Percentiles rank a stretch among this genome's conserved stretches.
phyloP scores from a whole-genome alignment of 2,329 filamentous ascomycete genomes.

The Ceratocystis diversiconidia region DNA sequence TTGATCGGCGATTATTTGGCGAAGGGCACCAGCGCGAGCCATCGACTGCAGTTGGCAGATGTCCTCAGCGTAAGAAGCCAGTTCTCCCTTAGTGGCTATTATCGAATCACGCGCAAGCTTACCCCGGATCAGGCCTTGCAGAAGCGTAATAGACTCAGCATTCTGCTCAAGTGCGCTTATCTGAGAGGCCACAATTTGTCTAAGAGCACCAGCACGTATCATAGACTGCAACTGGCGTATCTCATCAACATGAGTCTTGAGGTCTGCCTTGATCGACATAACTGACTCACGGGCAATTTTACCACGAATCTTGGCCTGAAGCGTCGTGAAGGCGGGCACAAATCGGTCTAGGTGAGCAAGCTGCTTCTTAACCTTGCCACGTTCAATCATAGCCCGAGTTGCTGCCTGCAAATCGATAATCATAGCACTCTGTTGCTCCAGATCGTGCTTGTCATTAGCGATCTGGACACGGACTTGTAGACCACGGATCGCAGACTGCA shows the following conservation, averaged over 20 bases:
- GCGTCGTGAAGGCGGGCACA: constrained; percentile 23
- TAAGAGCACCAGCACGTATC: constrained; percentile 40
- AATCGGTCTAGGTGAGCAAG: constrained; percentile 54
- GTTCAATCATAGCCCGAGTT: constrained; percentile 62
- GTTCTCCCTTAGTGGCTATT: constrained; percentile 33
- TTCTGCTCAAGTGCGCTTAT: constrained; percentile 35
- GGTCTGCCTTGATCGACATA: constrained; percentile 32
- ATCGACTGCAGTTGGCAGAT: constrained; percentile 37
- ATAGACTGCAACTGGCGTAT: constrained; percentile 37
- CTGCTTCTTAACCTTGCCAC: constrained; percentile 57
- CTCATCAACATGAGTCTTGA: constrained; percentile 30
- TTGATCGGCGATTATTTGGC: constrained; percentile 35
- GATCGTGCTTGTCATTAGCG: constrained; percentile 38
- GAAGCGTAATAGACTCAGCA: constrained; percentile 32
- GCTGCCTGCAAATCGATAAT: constrained; percentile 61
- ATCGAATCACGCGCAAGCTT: constrained; percentile 34
- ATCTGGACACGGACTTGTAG: constrained; percentile 42
- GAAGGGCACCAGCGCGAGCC: constrained; percentile 40
- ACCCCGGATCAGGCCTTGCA: constrained; percentile 33
- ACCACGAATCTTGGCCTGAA: constrained; percentile 52
- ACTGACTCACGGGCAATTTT: constrained; percentile 34
- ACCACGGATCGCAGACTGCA: constrained; percentile 48
- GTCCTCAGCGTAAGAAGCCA: constrained; percentile 31
- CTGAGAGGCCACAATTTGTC: constrained; percentile 35
- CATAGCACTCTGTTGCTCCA: constrained; percentile 53